Percentiles rank a stretch among this genome's conserved stretches.
Evolutionary conservation across 1,284 basidiomycete genomes (phyloP).

Genomic region (Stygiomarasmius scandens): DNA sequence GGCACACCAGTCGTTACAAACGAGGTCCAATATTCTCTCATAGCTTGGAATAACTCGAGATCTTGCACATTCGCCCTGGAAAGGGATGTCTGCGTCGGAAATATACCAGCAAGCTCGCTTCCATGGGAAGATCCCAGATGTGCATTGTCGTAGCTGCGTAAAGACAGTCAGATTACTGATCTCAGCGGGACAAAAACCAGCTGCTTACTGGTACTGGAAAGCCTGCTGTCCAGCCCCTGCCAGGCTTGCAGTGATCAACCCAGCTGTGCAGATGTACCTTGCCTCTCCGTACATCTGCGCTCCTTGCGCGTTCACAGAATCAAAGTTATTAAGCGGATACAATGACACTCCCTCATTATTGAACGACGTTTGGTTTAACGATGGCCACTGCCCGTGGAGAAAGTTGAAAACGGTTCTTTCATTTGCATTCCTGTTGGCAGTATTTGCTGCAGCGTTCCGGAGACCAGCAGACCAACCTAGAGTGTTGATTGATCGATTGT

Average conservation of each 20-base stretch:
- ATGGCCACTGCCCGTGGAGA: conserved; percentile 15
- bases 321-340: conserved; percentile 12
- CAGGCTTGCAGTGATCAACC: conserved; percentile 12
- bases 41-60: conserved; percentile 7
- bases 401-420: conserved; percentile 18
- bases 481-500: too few relatives aligned
- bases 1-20: conserved; percentile 12
- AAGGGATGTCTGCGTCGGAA: not conserved
- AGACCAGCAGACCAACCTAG: conserved; percentile 17
- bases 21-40: conserved; percentile 15
- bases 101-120: conserved; percentile 10
- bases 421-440: conserved; percentile 12
- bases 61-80: conserved; percentile 5
- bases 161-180: not conserved
- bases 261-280: conserved; percentile 18
- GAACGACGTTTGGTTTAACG: conserved; percentile 9
- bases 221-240: not conserved
- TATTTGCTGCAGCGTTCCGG: conserved; percentile 15
- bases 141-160: conserved; percentile 13
- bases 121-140: conserved; percentile 13
- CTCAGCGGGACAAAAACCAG: not conserved
- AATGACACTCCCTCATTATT: conserved; percentile 1
- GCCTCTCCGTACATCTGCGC: conserved; percentile 20
- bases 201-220: conserved; percentile 11
- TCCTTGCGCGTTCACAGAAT: conserved; percentile 5